phyloP scores from a whole-genome alignment of 1,284 basidiomycete genomes.

The Thelephora terrestris region DNA sequence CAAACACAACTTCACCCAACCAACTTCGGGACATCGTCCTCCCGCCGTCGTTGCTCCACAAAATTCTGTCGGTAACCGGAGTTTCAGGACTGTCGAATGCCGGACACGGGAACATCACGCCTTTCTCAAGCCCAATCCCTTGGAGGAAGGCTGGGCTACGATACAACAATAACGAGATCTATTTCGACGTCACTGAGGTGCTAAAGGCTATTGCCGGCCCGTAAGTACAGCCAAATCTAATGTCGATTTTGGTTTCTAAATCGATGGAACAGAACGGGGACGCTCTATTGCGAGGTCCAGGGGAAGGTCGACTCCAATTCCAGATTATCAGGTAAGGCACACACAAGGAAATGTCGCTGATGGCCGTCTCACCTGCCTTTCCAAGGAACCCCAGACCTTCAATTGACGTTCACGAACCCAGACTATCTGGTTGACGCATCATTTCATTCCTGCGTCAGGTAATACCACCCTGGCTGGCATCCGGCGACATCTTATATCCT shows the following conservation, averaged over 20 bases:
- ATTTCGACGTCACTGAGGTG: constrained; percentile 85
- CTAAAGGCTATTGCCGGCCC: constrained; percentile 79
- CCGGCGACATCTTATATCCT: not conserved
- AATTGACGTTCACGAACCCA: constrained; percentile 74
- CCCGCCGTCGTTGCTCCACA: constrained; percentile 77
- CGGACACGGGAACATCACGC: constrained; percentile 10
- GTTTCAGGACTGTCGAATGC: constrained; percentile 34
- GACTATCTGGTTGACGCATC: constrained; percentile 68
- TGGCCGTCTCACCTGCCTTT: constrained; percentile 1
- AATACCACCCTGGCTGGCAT: constrained; percentile 5
- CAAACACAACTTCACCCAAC: constrained; percentile 89
- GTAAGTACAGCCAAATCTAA: constrained; percentile 29
- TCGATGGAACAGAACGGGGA: constrained; percentile 53
- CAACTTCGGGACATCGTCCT: constrained; percentile 75
- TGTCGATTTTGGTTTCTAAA: not conserved
- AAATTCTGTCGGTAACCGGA: constrained; percentile 49
- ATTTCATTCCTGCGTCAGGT: constrained; percentile 91
- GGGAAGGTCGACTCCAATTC: constrained; percentile 79
- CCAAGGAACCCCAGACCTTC: constrained; percentile 79
- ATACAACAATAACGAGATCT: constrained; percentile 88
- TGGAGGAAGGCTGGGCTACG: constrained; percentile 85
- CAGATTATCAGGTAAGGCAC: constrained; percentile 58
- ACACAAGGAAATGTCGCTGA: not conserved
- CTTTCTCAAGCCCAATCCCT: constrained; percentile 77
- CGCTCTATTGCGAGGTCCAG: constrained; percentile 62